Evolutionary conservation across 352 stramenopile species (phyloP), one percentile per base, ranked within the genome.

Genomic region (Globisporangium iwayamae): DNA sequence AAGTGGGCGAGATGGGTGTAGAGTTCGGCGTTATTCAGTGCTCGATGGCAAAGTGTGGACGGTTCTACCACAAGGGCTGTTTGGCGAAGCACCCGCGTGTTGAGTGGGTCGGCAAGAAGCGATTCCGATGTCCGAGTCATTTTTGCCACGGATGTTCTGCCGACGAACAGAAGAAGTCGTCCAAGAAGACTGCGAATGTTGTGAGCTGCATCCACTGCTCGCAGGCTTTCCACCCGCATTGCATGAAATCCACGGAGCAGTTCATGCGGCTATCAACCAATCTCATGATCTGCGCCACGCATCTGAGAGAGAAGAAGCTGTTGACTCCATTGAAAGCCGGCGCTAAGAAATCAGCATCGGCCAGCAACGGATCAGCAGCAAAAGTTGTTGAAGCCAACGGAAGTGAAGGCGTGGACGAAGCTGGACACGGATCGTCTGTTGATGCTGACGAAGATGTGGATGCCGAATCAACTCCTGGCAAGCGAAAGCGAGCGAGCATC

Each of bases 11-110:
- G 66, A 94, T 96, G 85, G 87, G 86, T 32, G 81, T 78, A 1
- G 86, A 97, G 67, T 95, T 92, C 70, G 90, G 91, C 39, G 91
- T 98, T 8, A 91, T 87, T 1, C 89, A 96, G 69, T 98, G 91
- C 62, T 93, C 90, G 16, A 88, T 96, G 63, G 85, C 85, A 22
- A 96, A 94, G 66, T 98, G 92, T 61, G 92, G 92, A 18, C 78
- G 92, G n/a, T 98, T 97, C 64, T 97, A 98, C 75, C 92, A 98
- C 74, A 90, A 93, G 60, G 81, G 82, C 7, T 96, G 90, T 56
- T 64, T 97, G n/a, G 72, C 76, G 2, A 85, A 89, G 47, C 76
- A 88, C 45, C 62, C 76, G 20, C 81, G 85, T 4, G 89, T 95
- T 9, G 83, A 96, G 55, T 96, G 88, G 85, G 81, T 94, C 45